Base-by-base conservation (phyloP, 257 asterid species). In the Solanum phureja region DNA sequence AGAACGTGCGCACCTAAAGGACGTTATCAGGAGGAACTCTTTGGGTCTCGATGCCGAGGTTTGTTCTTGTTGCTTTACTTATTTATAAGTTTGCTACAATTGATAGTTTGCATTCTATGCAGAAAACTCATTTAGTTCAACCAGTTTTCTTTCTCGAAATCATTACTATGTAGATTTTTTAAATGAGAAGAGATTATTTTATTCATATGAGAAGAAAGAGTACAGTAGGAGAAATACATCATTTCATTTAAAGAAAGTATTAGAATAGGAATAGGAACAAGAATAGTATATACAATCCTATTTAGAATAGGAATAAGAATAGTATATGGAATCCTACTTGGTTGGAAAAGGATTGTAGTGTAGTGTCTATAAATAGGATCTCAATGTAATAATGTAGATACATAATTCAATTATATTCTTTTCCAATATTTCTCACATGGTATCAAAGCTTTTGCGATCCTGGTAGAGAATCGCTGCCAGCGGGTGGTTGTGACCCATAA, bases 1-100 rank as follows among this genome's bases (percentile, higher is more conserved):
- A 89, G 99, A 95, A 90, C 93, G 99, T 90, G 99, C 99, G n/a
- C 98, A 97, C 88, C 83, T 97, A 56, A 95, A 95, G 89, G 99
- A 95, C 87, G 99, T 91, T 90, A 94, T 97, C 87, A 90, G 98
- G 90, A 93, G 99, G 92, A 94, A 90, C 81, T 76, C 96, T 62
- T 89, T 94, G 90, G 99, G 99, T 31, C 94, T 97, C 27, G 98
- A 97, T 72, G 92, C 98, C 0, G 98, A 95, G 99, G 99, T 97
- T 92, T 52, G 81, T 74, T 77, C 68, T 29, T 10, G 73, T 44
- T 29, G n/a, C 83, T 52, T 83, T 83, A 18, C 87, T 4, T 33
- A 24, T 49, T 40, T 76, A 5, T 40, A 40, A 12, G 34, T 76
- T n/a, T 40, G 23, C 58, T 76, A 23, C 12, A 76, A 76, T 38